Base-by-base conservation (phyloP, 345 rosid genomes). In the Erodium maritimum region DNA sequence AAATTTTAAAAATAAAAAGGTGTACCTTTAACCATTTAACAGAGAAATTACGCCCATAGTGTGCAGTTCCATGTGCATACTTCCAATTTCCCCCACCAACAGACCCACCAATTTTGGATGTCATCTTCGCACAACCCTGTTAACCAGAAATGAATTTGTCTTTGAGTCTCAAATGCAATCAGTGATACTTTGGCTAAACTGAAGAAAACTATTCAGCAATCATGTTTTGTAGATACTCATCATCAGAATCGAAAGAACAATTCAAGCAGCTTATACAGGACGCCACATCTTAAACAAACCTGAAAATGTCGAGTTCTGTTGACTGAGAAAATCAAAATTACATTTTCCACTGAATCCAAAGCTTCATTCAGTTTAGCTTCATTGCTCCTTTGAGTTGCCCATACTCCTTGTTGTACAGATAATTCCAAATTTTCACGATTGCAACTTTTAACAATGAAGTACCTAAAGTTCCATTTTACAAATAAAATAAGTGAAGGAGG, bases 371-470 rank as follows among this genome's bases (percentile, higher is more conserved):
- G 71, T 86, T 93, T 93, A 50, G 97, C 77, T 78, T 89, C 99
- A 72, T 93, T 90, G 95, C 96, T 93, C 73, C 96, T 81, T 78
- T 93, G 97, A 57, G 99, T 93, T 61, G 99, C 97, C 99, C 97
- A 93, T 51, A 93, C 91, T 64, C 99, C 97, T 87, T 90, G 99
- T 73, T 90, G 99, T 54, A 87, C 99, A 66, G 97, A 90, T 60
- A 90, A 69, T 77, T 93, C 97, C 79, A 93, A 77, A 79, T 93
- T 93, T 79, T 93, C 99, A 23, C 84, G 86, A 62, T 93, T 89
- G 84, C 88, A 83, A 75, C 99, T 89, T 76, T 93, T 93, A 69
- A 93, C 96, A 69, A 90, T 88, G 65, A 93, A 93, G 74, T 93
- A 93, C 96, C 97, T 90, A 77, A 59, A 66, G 53, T 63, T 46